Evolutionary conservation across 2,329 filamentous ascomycete genomes (phyloP), one percentile per base, ranked within the genome.

Genomic region (Stemphylium lycopersici): DNA sequence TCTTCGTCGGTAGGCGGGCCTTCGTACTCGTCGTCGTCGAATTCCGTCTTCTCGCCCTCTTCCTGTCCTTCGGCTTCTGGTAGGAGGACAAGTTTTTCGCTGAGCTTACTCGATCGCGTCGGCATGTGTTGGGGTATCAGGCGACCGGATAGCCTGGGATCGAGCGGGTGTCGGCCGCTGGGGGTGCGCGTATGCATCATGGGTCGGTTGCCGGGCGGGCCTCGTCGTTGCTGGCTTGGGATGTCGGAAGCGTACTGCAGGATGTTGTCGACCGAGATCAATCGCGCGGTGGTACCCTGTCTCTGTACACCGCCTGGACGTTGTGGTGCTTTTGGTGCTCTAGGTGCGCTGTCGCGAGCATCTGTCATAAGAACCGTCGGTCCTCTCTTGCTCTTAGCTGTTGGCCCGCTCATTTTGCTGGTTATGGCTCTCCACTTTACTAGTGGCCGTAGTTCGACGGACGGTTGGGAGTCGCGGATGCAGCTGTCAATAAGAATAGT

Each of bases 241-340:
- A 99, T 95, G 70, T 97, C 93, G 44, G 91, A 95, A 55, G 92
- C 89, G 79, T 96, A 91, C 74, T 96, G 92, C 4, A 99, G 86
- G 62, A 98, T 90, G 72, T 93, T 96, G 78, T 99, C 95, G 75
- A 99, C 93, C 13, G 83, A 86, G 72, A 98, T 91, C 75, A 90
- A 67, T 80, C 86, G 93, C 63, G 60, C 67, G 37, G 33, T 70
- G 48, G 66, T 62, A 2, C 62, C 58, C n/a, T 76, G 74, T 43
- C 76, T 70, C 46, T 74, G 76, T 20, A 70, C 56, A 4, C 55
- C 47, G 4, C 62, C 43, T n/a, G 60, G 58, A 43, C 62, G 62
- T 54, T 55, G 60, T 8, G 53, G 60, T 29, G 65, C 58, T 68
- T 72, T 51, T 57, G 61, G 50, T 62, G 67, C 52, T 73, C 50